These are phyloP conservation scores for Lepidopterella palustris DNA, from an alignment of 495 filamentous ascomycete genomes.

Conservation along the genomic window DNA sequence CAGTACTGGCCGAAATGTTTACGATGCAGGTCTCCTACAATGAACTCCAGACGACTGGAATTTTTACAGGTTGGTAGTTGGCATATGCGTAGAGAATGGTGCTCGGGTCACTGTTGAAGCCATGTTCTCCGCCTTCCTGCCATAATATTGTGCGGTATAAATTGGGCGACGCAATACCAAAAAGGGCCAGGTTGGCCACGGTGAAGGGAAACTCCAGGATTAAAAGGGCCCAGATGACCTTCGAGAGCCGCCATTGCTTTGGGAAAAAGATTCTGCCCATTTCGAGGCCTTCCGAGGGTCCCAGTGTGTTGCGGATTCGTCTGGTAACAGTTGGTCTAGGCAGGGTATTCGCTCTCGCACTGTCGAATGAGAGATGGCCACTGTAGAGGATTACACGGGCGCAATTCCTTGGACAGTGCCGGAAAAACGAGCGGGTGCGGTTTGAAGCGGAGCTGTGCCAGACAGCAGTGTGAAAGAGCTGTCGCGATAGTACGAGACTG, in stretches of 20 bases:
- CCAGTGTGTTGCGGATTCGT: neutral
- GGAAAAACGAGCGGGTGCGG: neutral
- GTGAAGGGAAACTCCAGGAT: conserved; percentile 61
- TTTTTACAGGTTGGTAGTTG: conserved; percentile 59
- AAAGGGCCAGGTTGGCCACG: conserved; percentile 67
- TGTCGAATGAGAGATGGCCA: neutral
- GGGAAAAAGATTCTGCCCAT: conserved; percentile 22
- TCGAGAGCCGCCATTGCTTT: conserved; percentile 55
- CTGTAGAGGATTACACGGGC: neutral
- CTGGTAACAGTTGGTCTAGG: neutral
- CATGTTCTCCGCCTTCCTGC: conserved; percentile 69
- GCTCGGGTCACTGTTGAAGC: conserved; percentile 75
- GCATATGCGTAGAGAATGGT: conserved; percentile 68
- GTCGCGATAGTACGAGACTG: neutral
- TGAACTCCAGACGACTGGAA: conserved; percentile 75
- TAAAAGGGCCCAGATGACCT: conserved; percentile 59
- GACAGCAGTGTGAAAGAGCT: neutral
- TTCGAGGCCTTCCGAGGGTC: neutral
- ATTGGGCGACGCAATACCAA: conserved; percentile 74
- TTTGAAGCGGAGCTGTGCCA: neutral
- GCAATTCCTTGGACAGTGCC: neutral
- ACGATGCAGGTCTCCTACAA: conserved; percentile 46
- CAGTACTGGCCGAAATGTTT: conserved; percentile 16
- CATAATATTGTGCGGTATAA: conserved; percentile 73
- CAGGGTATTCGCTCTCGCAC: neutral